phyloP scores from a whole-genome alignment of 2,329 filamentous ascomycete species.

The Fusarium dimerum region DNA sequence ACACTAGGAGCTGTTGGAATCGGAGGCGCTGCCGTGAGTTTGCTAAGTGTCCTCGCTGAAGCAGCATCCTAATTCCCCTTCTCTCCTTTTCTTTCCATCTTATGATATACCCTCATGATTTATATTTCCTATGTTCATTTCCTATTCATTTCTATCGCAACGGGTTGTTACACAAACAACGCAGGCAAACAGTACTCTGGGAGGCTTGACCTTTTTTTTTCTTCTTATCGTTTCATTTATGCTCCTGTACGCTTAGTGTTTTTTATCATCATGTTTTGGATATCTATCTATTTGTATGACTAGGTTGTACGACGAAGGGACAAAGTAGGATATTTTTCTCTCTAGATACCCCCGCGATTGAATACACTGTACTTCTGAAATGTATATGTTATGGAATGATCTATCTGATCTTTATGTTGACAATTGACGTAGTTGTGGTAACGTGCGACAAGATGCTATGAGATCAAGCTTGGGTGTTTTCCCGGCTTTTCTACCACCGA shows the following conservation, averaged over 20 bases:
- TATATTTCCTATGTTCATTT: constrained; percentile 4
- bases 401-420: background rate
- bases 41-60: constrained; percentile 59
- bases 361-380: background rate
- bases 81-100: constrained; percentile 3
- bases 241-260: background rate
- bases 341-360: background rate
- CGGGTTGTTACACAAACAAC: background rate
- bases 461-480: background rate
- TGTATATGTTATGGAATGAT: background rate
- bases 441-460: too few species aligned
- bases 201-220: background rate
- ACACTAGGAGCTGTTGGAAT: constrained; percentile 60
- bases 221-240: too few species aligned
- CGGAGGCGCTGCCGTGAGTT: constrained; percentile 60
- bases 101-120: background rate
- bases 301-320: background rate
- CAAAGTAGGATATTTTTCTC: constrained; percentile 1
- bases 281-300: background rate
- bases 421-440: background rate
- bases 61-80: constrained; percentile 41
- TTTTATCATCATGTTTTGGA: background rate
- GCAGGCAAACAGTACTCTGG: background rate
- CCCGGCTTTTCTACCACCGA: background rate
- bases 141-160: background rate